Evolutionary conservation across 2,329 filamentous ascomycete genomes (phyloP).

Genomic region (Fusarium sp.): DNA sequence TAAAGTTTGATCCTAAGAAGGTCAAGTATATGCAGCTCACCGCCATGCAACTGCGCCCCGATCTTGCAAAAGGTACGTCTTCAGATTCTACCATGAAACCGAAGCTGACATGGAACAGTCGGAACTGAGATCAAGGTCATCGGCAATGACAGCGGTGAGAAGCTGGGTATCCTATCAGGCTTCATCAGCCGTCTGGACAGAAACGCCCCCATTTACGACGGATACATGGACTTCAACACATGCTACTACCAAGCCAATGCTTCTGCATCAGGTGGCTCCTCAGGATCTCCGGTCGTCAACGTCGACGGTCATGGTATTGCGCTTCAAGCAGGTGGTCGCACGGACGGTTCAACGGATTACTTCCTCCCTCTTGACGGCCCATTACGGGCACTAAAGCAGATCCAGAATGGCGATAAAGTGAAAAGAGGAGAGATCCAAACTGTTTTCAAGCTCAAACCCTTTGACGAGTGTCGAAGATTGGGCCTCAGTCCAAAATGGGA

Average conservation of each 20-base stretch:
- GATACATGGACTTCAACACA: constrained; percentile 96
- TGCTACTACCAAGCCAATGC: constrained; percentile 98
- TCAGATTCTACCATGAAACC: fast-evolving
- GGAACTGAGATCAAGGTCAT: constrained; percentile 35
- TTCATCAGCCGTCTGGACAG: constrained; percentile 96
- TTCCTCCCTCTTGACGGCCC: constrained; percentile 94
- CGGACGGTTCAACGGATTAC: constrained; percentile 96
- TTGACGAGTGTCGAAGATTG: constrained; percentile 92
- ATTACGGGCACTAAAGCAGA: constrained; percentile 83
- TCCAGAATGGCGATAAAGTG: constrained; percentile 80
- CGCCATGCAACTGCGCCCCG: constrained; percentile 24
- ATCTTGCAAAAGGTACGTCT: constrained; percentile 19
- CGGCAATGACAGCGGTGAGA: constrained; percentile 31
- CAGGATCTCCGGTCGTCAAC: constrained; percentile 95
- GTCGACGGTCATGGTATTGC: constrained; percentile 83
- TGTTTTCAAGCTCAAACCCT: constrained; percentile 95
- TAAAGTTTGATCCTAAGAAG: constrained; percentile 92
- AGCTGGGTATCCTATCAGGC: constrained; percentile 68
- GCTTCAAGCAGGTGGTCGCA: constrained; percentile 90
- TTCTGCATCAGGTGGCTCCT: constrained; percentile 94
- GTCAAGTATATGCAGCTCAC: constrained; percentile 97
- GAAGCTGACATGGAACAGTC: not conserved
- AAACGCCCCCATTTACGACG: constrained; percentile 97
- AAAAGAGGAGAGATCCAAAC: constrained; percentile 93
- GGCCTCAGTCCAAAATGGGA: constrained; percentile 89